Percentiles rank a stretch among this genome's conserved stretches.
Conservation (phyloP, 331 rosid genomes). For the Telfairia occidentalis region DNA sequence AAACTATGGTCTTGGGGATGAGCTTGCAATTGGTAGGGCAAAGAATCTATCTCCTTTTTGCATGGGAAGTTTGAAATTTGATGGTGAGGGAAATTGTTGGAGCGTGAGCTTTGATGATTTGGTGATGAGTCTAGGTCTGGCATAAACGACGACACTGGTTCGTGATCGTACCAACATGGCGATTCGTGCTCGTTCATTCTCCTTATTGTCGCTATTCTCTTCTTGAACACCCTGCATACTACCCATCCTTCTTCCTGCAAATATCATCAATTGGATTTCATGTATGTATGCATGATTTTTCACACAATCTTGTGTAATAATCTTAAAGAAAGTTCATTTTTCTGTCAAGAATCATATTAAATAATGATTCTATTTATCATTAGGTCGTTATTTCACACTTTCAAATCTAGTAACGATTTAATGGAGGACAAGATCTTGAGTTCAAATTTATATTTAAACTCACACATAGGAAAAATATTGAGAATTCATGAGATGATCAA, state of each 20-base stretch:
- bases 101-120: slow-evolving; percentile 39
- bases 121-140: slow-evolving; percentile 69
- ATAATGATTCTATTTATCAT: too few species aligned
- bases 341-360: too few species aligned
- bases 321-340: too few species aligned
- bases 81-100: slow-evolving; percentile 32
- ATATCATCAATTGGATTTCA: too few species aligned
- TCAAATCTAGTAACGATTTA: too few species aligned
- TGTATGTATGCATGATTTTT: too few species aligned
- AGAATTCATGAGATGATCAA: too few species aligned
- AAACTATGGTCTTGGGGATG: slow-evolving; percentile 36
- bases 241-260: slow-evolving; percentile 94
- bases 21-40: slow-evolving; percentile 29
- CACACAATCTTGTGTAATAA: too few species aligned
- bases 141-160: slow-evolving; percentile 55
- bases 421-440: too few species aligned
- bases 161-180: slow-evolving; percentile 84
- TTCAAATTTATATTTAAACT: too few species aligned
- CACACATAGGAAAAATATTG: too few species aligned
- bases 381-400: too few species aligned
- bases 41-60: slow-evolving; percentile 58
- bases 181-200: slow-evolving; percentile 67
- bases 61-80: slow-evolving; percentile 36
- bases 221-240: slow-evolving; percentile 89
- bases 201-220: slow-evolving; percentile 60